Evolutionary conservation across 1,139 yeast species (phyloP), one percentile per base, ranked within the genome.

Genomic region (Dujonia santamariae): DNA sequence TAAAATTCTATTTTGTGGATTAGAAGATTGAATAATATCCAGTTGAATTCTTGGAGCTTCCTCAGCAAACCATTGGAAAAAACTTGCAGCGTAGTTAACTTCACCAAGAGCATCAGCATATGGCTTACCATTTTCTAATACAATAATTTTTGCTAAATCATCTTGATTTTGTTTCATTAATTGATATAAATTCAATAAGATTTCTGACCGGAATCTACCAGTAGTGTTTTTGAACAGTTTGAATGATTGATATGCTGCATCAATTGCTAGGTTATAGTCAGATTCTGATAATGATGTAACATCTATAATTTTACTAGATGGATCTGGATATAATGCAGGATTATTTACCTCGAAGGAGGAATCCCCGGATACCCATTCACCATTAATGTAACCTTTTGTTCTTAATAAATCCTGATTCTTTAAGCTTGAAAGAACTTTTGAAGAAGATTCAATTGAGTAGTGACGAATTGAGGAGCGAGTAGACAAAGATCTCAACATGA

Each of bases 91-190:
- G 47, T 85, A 83, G 38, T 64, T 69, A 28, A 86, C 71, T 56
- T 87, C 96, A 31, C 92, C 95, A 27, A 67, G 55, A 11, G 95
- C 83, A 55, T 87, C 96, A 12, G 78, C 67, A 34, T 78, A 60
- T 2, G 94, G 79, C 59, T 87, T 87, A 41, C 96, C 96, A 55
- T 87, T 87, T 58, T 87, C 96, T 65, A 82, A 70, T 5, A 88
- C 77, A 33, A 85, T 66, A 37, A 87, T 59, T 46, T 64, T 75
- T 13, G 90, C 95, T 44, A 87, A 69, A 55, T 87, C 96, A 11
- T 81, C 84, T 34, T 64, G 64, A 54, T 86, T 79, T 38, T 78
- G 83, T 21, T 72, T 56, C 72, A 85, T 75, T 37, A 84, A 64
- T 23, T 71, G 63, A 54, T 75, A 75, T 35, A 72, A 48, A 31